These are phyloP conservation scores for Lenzites betulinus DNA, from an alignment of 768 basidiomycete genomes.

Conservation along the genomic window DNA sequence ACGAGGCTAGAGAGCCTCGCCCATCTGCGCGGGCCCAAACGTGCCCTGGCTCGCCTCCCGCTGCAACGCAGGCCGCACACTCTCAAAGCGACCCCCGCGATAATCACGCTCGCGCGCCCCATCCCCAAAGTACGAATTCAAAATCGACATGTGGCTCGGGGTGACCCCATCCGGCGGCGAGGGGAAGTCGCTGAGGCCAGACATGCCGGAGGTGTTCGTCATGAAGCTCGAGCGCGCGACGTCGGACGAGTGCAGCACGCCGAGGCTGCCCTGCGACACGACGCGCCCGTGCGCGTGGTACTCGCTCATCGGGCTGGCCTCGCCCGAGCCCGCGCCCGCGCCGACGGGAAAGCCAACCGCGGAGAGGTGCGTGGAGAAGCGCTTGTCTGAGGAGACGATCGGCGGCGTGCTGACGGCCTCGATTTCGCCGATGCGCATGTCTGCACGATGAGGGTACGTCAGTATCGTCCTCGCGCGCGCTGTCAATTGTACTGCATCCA, in stretches of 20 bases:
- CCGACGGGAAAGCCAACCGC: conserved; percentile 22
- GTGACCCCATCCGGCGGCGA: conserved; percentile 49
- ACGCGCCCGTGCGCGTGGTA: conserved; percentile 17
- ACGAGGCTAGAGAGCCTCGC: conserved; percentile 27
- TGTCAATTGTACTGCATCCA: conserved; percentile 15
- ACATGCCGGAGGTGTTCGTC: conserved; percentile 66
- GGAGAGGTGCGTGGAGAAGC: conserved; percentile 35
- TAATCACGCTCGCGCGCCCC: conserved; percentile 18
- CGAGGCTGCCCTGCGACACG: conserved; percentile 26
- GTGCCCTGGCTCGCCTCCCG: conserved; percentile 31
- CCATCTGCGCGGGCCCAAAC: conserved; percentile 30
- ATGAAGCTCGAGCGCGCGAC: conserved; percentile 56
- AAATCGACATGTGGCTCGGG: conserved; percentile 41
- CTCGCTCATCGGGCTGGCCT: conserved; percentile 3
- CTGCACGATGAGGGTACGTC: conserved; percentile 32
- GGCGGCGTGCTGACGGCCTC: conserved; percentile 55
- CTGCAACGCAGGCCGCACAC: conserved; percentile 15
- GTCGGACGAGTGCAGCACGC: conserved; percentile 33
- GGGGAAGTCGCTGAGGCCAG: conserved; percentile 73
- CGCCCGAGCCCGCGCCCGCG: too few species aligned
- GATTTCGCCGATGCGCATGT: conserved; percentile 52
- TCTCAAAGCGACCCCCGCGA: conserved; percentile 6
- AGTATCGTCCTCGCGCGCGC: background rate
- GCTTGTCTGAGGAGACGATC: conserved; percentile 41
- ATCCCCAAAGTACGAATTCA: conserved; percentile 47